Base-by-base conservation (phyloP, 176 grass and related monocot species). In the Guadua angustifolia region DNA sequence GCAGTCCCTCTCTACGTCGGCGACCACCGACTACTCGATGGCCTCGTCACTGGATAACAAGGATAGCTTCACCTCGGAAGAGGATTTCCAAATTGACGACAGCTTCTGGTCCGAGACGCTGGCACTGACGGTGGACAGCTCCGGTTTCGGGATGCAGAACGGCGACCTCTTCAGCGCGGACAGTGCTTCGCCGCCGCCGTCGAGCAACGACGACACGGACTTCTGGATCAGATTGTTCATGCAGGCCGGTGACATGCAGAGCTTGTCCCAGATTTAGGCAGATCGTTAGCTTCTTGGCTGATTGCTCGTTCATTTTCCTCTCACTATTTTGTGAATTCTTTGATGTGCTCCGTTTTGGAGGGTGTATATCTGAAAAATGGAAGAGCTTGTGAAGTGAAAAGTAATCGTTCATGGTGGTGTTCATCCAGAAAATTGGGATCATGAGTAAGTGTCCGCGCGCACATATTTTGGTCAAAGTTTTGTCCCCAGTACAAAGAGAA, bases 201-300 rank as follows among this genome's bases (percentile, higher is more conserved):
- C 67, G 59, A 43, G 33, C 77, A 79, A 84, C 70, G 87, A 93
- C 29, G 89, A 88, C 68, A 90, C 81, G 82, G 94, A 97, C 50
- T 97, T 97, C 83, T 97, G 94, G 94, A 74, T 89, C 18, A 86
- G 70, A 35, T 49, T 97, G 63, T 94, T 91, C 77, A 85, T 89
- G 69, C 81, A 94, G 81, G 91, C 91, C n/a, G 68, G 89, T 35
- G 94, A 85, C 83, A 66, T 86, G 77, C 58, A 86, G 78, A 86
- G 73, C 76, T 53, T 84, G 74, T 52, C 89, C 51, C 77, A 87
- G 82, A 77, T 91, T 62, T 92, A 92, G 78, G 33, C n/a, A 42
- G 7, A 22, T 10, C 6, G 4, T 22, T 57, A 45, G 55, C 66
- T 33, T 18, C 43, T 77, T 11, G 45, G 55, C 10, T 59, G 58